Evolutionary conservation across 495 filamentous ascomycete genomes (phyloP), one percentile per base, ranked within the genome.

Genomic region (Trichoderma gamsii): DNA sequence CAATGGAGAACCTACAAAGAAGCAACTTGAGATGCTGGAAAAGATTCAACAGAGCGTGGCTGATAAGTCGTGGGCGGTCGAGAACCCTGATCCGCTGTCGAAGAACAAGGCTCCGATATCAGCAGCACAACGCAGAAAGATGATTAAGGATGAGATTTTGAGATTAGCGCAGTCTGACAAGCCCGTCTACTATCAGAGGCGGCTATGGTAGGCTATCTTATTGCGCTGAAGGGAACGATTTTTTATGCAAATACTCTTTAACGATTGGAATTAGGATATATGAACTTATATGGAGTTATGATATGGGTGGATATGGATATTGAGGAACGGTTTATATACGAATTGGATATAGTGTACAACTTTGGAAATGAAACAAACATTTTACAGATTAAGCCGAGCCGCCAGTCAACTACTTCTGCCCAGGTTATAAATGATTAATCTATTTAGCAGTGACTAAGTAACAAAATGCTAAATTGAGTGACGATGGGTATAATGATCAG

Each of bases 131-230:
- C 79, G 83, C 69, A 76, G 83, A 67, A 74, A 72, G 67, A 73
- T 74, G 18, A 85, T 85, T 65, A 82, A 81, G 70, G 82, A 83
- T 43, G 80, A 85, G 69, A 81, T 85, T 15, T 70, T 77, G 69
- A 76, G 73, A 66, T 72, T 79, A 46, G 74, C 81, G 12, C 74
- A 79, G 67, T 77, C 76, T 12, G 72, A 75, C 21, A 68, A 77
- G 49, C 76, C 72, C 27, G 78, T 79, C 12, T 80, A 81, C 49
- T 83, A 82, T 68, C 80, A 80, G 66, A 76, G 82, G 64, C 70
- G 82, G 44, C 70, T 81, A 70, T 82, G 77, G 76, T 85, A 71
- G 75, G 15, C 1, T n/a, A 4, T 44, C 16, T 25, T 44, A 21
- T 4, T 21, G 16, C 16, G 21, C 21, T 21, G 49, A 18, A 3